phyloP scores from a whole-genome alignment of 2,329 filamentous ascomycete genomes.

The Lachnum nothofagi region DNA sequence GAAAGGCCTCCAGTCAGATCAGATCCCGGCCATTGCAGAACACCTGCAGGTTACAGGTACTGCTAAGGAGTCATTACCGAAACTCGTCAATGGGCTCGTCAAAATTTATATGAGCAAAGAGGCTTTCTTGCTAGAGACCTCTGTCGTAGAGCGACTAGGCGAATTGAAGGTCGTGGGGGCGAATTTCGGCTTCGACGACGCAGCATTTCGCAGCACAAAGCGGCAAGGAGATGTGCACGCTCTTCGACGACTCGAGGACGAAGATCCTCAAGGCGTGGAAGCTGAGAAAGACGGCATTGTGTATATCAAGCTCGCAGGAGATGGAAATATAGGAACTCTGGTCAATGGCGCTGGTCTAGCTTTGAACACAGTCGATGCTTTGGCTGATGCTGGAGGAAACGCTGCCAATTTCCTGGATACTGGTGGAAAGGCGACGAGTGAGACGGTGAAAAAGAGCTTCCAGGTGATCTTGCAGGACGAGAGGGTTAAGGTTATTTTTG shows the following conservation, averaged over 20 bases:
- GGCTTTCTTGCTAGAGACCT: conserved; percentile 55
- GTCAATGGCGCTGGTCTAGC: conserved; percentile 87
- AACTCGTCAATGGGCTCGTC: conserved; percentile 50
- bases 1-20: conserved; percentile 40
- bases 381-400: conserved; percentile 60
- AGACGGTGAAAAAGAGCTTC: conserved; percentile 75
- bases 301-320: conserved; percentile 59
- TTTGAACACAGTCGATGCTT: conserved; percentile 84
- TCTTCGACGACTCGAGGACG: conserved; percentile 46
- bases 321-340: conserved; percentile 69
- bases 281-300: conserved; percentile 70
- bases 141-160: conserved; percentile 38
- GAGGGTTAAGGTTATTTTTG: conserved; percentile 66
- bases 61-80: conserved; percentile 41
- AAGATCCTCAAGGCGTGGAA: conserved; percentile 54
- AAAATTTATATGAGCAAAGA: conserved; percentile 59
- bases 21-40: conserved; percentile 38
- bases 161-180: conserved; percentile 48
- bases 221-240: conserved; percentile 57
- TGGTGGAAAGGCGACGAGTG: conserved; percentile 78
- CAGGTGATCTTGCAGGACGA: conserved; percentile 66
- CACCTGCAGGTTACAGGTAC: conserved; percentile 46
- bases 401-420: conserved; percentile 86
- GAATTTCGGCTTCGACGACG: conserved; percentile 64
- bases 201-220: conserved; percentile 57